phyloP scores from a whole-genome alignment of 345 rosid species.

The Citrus maxima region DNA sequence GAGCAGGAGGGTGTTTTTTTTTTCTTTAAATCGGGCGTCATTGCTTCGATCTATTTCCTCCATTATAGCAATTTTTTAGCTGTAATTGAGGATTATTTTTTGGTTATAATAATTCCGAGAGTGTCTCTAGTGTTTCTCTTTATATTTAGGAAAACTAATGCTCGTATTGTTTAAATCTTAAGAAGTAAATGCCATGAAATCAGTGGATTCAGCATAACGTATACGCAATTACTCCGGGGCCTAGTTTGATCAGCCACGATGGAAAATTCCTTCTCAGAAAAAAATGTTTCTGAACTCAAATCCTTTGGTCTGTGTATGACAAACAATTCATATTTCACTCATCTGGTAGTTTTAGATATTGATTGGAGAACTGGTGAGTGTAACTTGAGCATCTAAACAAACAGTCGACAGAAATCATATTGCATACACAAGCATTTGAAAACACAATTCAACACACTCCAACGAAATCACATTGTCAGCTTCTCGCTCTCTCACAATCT shows the following conservation, averaged over 20 bases:
- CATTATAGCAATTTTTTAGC: slow-evolving; percentile 3
- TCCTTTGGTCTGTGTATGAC: not conserved
- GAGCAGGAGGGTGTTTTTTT: not conserved
- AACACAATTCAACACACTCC: slow-evolving; percentile 8
- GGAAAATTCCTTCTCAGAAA: not conserved
- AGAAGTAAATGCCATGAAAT: slow-evolving; percentile 6
- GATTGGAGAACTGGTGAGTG: not conserved
- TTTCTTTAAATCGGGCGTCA: not conserved
- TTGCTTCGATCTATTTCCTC: not conserved
- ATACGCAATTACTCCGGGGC: not conserved
- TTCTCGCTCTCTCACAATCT: not conserved
- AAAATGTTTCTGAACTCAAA: not conserved
- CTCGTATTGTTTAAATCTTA: not conserved
- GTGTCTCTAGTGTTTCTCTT: not conserved
- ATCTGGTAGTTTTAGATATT: not conserved
- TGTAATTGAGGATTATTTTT: not conserved
- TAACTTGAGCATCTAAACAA: slow-evolving; percentile 9
- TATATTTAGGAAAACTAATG: not conserved
- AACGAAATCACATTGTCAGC: slow-evolving; percentile 10
- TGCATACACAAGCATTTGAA: not conserved
- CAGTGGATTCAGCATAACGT: too few species aligned
- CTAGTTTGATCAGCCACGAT: not conserved
- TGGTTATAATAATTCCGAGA: not conserved
- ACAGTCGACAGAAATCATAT: not conserved
- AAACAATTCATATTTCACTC: not conserved